Evolutionary conservation across 306 rosid genomes (phyloP), one percentile per base, ranked within the genome.

Genomic region (Sesbania bispinosa): DNA sequence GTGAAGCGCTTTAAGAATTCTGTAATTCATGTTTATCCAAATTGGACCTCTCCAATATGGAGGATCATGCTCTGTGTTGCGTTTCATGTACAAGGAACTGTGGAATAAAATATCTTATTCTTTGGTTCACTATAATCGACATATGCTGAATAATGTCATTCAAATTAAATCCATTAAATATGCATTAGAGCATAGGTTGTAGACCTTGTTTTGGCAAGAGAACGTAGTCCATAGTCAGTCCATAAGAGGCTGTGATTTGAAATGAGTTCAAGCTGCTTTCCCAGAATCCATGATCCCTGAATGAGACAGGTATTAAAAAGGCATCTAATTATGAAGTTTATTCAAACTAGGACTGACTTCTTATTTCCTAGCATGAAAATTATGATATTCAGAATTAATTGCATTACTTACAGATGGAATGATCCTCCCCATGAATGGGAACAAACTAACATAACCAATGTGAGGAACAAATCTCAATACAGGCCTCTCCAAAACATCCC

Each of bases 11-110:
- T 96, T 86, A 59, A 94, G 95, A 76, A 94, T 81, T 85, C 86
- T 81, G 85, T 85, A 93, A 75, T 85, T 84, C 85, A 87, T 78
- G 77, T 87, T 88, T 74, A 83, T 90, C 98, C 99, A 94, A 79
- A 94, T 71, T 14, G 95, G 78, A 70, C 99, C 97, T 76, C 96
- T 91, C 99, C 97, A 94, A 70, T 91, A 94, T 0, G 97, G 99
- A n/a, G 90, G 71, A n/a, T 89, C 99, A 19, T 91, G 96, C 84
- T 94, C 95, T 26, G 99, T 87, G 80, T 94, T 94, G 77, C 69
- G 76, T 77, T 91, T 94, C 97, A 94, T 91, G 89, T 94, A 89
- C 77, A 91, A 6, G 39, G 97, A 86, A 82, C 96, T 91, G 79
- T 7, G 21, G 1, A 48, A 57, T 20, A 61, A 27, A 53, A 10